Base-by-base conservation (phyloP, 2,329 filamentous ascomycete genomes). In the Fusarium palustre region DNA sequence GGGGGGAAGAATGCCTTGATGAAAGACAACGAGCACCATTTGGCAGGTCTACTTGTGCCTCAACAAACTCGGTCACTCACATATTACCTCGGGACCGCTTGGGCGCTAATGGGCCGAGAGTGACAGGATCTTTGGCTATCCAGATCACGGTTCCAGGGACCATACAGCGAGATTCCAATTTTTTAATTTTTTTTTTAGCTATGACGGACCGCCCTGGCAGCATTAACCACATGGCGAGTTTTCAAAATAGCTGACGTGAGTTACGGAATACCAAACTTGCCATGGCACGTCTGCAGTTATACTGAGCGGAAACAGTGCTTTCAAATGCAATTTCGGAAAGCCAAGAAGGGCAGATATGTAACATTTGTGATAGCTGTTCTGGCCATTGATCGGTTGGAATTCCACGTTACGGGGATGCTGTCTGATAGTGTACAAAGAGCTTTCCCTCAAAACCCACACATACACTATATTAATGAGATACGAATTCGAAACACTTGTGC, bases 401-500 rank as follows among this genome's bases (percentile, higher is more conserved):
- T 25, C 15, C 30, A 31, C 31, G 36, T 25, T 49, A 18, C 43
- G 20, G 28, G 28, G 20, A 45, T 41, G 12, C 12, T 22, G 24
- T 41, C 36, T 28, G 7, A 30, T 13, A 39, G 39, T 25, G 38
- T 25, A 34, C 28, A 55, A n/a, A 57, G 41, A 28, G 34, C 16
- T 18, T 15, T 18, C 20, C 20, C 30, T 38, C 18, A 20, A 31
- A 20, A 36, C 16, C 41, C 36, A 38, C 30, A 16, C 46, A 25
- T 59, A 61, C 48, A 59, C 25, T 55, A 39, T 46, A 49, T 59
- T 59, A 22, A 64, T 46, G 31, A 54, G 62, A 46, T 31, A 52
- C 22, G 53, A 38, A 58, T 41, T 38, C 10, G 24, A 31, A 30
- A 30, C 7, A 7, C 25, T 10, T 20, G 33, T 25, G 25, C 11